phyloP scores from a whole-genome alignment of 805 yeast species.

The Candida silvicultrix region DNA sequence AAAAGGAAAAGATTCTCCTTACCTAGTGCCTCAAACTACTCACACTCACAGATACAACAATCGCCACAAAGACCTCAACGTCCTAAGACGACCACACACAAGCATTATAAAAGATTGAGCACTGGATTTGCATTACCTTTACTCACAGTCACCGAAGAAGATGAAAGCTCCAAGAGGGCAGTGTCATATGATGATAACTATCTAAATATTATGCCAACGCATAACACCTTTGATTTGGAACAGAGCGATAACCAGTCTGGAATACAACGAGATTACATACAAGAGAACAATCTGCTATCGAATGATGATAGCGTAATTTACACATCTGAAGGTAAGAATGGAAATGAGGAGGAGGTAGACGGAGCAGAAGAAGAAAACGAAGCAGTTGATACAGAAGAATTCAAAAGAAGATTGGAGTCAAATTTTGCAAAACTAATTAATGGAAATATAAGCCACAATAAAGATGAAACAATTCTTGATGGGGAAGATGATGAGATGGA shows the following conservation, averaged over 20 bases:
- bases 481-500: background rate
- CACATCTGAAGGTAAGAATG: background rate
- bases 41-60: conserved; percentile 3
- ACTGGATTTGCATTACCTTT: conserved; percentile 23
- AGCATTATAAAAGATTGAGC: conserved; percentile 18
- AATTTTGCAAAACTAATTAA: conserved; percentile 11
- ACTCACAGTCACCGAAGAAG: conserved; percentile 22
- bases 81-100: conserved; percentile 4
- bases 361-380: conserved; percentile 1
- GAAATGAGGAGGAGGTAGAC: conserved; percentile 3
- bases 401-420: conserved; percentile 14
- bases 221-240: background rate
- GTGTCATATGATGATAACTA: conserved; percentile 19
- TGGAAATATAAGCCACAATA: background rate
- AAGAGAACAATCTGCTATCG: conserved; percentile 11
- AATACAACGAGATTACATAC: conserved; percentile 16
- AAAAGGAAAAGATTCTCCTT: conserved; percentile 18
- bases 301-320: conserved; percentile 22
- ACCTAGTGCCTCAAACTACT: conserved; percentile 9
- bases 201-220: conserved; percentile 5
- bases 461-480: background rate
- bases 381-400: conserved; percentile 9
- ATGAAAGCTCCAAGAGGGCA: conserved; percentile 2
- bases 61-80: conserved; percentile 5
- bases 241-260: too few relatives aligned